A percentile compares a stretch with the other conserved stretches of the same genome.
Evolutionary conservation across 371 early-diverging fungal species (phyloP).

Genomic region (Mortierella sp.): DNA sequence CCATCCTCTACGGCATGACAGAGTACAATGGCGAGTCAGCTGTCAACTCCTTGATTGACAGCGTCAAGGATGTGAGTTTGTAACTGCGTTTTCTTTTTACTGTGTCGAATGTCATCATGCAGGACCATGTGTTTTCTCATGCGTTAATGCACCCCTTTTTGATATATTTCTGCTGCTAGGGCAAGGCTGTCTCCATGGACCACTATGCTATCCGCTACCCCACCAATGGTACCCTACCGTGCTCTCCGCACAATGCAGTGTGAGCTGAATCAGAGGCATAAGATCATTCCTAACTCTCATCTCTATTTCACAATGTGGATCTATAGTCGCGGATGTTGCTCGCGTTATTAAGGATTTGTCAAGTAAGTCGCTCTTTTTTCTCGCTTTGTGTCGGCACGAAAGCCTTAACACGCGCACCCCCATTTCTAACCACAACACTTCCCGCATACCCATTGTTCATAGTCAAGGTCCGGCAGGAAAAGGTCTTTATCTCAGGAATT

Average conservation of each 20-base stretch:
- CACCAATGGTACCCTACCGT: constrained; percentile 72
- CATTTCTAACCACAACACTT: background rate
- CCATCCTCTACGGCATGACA: constrained; percentile 83
- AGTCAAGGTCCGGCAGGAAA: constrained; percentile 61
- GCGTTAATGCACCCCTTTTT: constrained; percentile 1
- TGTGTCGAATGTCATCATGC: background rate
- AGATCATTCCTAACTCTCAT: background rate
- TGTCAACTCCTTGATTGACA: constrained; percentile 78
- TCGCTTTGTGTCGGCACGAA: background rate
- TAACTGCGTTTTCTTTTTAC: background rate
- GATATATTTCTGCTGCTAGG: constrained; percentile 20
- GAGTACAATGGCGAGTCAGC: constrained; percentile 83
- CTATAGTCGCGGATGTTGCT: constrained; percentile 74
- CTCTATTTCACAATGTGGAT: background rate
- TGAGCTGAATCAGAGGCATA: background rate
- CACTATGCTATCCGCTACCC: constrained; percentile 82
- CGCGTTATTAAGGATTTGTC: constrained; percentile 74
- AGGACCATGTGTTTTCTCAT: background rate
- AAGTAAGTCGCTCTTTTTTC: constrained; percentile 39
- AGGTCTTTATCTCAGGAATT: constrained; percentile 68
- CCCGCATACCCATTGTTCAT: background rate
- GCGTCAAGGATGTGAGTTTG: constrained; percentile 62
- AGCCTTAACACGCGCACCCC: too few relatives aligned
- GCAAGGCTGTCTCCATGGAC: constrained; percentile 70
- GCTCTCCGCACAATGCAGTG: background rate